These are phyloP conservation scores for Cicer yamashitae DNA, from an alignment of 306 rosid species.

Conservation along the genomic window DNA sequence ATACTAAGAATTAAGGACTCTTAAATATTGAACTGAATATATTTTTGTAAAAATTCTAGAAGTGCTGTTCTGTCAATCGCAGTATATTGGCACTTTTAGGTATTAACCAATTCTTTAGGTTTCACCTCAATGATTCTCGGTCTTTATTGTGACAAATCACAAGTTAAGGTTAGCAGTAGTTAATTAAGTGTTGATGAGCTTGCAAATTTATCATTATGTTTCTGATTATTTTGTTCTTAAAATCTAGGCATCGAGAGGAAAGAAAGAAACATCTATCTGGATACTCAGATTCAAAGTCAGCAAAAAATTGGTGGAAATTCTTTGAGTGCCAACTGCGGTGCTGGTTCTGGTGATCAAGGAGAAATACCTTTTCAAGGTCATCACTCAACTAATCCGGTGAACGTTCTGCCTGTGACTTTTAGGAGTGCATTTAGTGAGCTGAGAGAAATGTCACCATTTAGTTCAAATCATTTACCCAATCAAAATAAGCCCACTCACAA, in stretches of 20 bases:
- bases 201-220: background rate
- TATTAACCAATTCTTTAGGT: conserved; percentile 26
- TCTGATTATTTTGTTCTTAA: conserved; percentile 38
- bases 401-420: conserved; percentile 51
- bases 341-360: conserved; percentile 54
- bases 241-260: conserved; percentile 57
- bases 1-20: conserved; percentile 13
- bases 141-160: conserved; percentile 32
- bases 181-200: conserved; percentile 29
- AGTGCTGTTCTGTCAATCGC: background rate
- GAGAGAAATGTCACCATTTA: conserved; percentile 52
- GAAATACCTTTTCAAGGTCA: conserved; percentile 49
- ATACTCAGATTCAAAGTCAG: conserved; percentile 57
- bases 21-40: conserved; percentile 6
- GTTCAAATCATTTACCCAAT: conserved; percentile 50
- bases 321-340: conserved; percentile 46
- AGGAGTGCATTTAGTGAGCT: conserved; percentile 73
- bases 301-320: conserved; percentile 44
- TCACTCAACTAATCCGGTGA: conserved; percentile 41
- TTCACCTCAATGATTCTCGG: conserved; percentile 29
- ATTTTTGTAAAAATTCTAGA: conserved; percentile 17
- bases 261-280: conserved; percentile 49
- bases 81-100: background rate
- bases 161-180: conserved; percentile 29
- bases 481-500: conserved; percentile 42